These are phyloP conservation scores for Sedum album DNA, from an alignment of 164 flowering plant genomes.

Conservation along the genomic window DNA sequence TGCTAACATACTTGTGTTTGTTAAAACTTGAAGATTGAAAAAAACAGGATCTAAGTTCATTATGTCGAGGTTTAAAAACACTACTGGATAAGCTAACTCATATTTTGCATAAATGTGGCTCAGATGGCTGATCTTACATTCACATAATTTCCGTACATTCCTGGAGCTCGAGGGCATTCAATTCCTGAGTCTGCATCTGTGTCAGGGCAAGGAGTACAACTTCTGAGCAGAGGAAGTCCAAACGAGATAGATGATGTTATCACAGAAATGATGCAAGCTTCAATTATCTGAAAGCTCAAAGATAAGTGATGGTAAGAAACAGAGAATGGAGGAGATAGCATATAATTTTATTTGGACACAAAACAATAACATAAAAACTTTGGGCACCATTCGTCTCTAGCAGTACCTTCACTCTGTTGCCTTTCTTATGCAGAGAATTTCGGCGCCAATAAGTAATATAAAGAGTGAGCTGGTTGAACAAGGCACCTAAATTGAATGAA, in stretches of 20 bases:
- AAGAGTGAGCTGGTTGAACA: conserved; percentile 88
- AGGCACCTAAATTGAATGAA: conserved; percentile 51
- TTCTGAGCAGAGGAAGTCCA: conserved; percentile 84
- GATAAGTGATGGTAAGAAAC: neutral
- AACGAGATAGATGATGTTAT: conserved; percentile 82
- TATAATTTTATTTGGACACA: neutral
- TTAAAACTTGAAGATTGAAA: neutral
- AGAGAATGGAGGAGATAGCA: neutral
- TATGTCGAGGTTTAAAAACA: neutral
- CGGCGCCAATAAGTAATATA: conserved; percentile 82
- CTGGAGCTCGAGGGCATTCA: conserved; percentile 91
- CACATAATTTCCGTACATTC: conserved; percentile 95
- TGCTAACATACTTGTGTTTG: neutral
- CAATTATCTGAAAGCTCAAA: conserved; percentile 62
- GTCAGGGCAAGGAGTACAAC: conserved; percentile 90
- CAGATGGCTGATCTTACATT: conserved; percentile 48
- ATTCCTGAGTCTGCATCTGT: conserved; percentile 49
- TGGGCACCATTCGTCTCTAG: neutral
- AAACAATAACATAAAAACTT: neutral
- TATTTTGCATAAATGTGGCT: neutral
- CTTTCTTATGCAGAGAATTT: conserved; percentile 81
- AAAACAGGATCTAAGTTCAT: neutral
- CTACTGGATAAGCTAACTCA: neutral
- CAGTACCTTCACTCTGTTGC: conserved; percentile 68
- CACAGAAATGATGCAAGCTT: conserved; percentile 77